A percentile compares a stretch with the other conserved stretches of the same genome.
Conservation (phyloP, 2,329 filamentous ascomycete genomes). For the Gaeumannomyces tritici region DNA sequence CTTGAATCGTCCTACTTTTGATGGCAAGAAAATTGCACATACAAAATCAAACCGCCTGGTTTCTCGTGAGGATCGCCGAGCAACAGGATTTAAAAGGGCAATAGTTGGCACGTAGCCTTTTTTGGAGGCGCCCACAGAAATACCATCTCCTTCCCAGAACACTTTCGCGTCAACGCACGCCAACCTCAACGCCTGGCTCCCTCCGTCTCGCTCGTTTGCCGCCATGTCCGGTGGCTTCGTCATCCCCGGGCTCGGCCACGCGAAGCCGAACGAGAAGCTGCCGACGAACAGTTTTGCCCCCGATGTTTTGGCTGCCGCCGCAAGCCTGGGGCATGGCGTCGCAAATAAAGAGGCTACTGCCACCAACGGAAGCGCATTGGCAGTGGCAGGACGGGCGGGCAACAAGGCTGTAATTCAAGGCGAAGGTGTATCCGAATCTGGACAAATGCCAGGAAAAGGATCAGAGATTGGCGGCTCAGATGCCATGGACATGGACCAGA, state of each 20-base stretch:
- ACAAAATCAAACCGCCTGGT: too few relatives aligned
- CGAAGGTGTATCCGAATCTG: background rate
- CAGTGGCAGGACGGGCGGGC: background rate
- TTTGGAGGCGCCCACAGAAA: too few relatives aligned
- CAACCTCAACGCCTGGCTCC: background rate
- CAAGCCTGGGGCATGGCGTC: conserved; percentile 5
- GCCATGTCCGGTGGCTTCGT: conserved; percentile 12
- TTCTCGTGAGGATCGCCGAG: too few relatives aligned
- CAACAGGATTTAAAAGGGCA: too few relatives aligned
- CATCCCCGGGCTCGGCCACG: conserved; percentile 21
- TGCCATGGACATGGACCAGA: conserved; percentile 1
- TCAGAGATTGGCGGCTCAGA: background rate
- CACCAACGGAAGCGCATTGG: background rate
- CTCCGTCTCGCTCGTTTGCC: background rate
- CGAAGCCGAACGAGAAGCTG: conserved; percentile 12
- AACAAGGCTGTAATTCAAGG: background rate
- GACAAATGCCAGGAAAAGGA: background rate
- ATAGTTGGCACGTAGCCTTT: too few relatives aligned
- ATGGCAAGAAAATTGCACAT: too few relatives aligned
- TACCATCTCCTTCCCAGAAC: too few relatives aligned
- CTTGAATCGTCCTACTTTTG: too few relatives aligned
- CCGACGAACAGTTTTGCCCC: conserved; percentile 12
- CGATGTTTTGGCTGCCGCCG: conserved; percentile 12
- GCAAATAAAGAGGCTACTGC: background rate
- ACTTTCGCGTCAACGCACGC: background rate